phyloP scores from a whole-genome alignment of 768 basidiomycete species.

The Pleurotus citrinopileatus region DNA sequence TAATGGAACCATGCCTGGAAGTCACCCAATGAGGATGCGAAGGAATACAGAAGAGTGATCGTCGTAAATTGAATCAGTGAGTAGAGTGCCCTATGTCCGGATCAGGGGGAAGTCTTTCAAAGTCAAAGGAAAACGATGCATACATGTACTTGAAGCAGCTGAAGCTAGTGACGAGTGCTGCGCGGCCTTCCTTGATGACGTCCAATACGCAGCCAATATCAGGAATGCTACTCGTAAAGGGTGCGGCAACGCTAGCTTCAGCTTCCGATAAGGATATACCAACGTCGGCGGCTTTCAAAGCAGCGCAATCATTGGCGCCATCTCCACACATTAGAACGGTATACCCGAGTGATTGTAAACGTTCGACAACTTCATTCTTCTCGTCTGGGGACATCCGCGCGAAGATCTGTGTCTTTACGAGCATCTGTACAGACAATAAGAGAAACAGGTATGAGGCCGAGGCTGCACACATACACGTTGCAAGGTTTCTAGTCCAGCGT shows the following conservation, averaged over 20 bases:
- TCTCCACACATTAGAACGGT: slow-evolving; percentile 99
- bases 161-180: slow-evolving; percentile 96
- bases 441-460: not conserved
- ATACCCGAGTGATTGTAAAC: slow-evolving; percentile 90
- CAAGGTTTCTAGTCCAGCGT: slow-evolving; percentile 89
- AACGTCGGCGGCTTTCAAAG: slow-evolving; percentile 97
- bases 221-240: slow-evolving; percentile 90
- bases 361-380: slow-evolving; percentile 97
- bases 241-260: slow-evolving; percentile 97
- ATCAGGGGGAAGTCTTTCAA: slow-evolving; percentile 11
- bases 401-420: slow-evolving; percentile 94
- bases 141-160: slow-evolving; percentile 99
- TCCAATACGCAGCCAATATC: slow-evolving; percentile 96
- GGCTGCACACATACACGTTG: slow-evolving; percentile 64
- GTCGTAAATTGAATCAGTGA: slow-evolving; percentile 99
- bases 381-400: slow-evolving; percentile 99
- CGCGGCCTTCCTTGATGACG: slow-evolving; percentile 94
- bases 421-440: slow-evolving; percentile 61
- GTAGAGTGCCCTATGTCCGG: slow-evolving; percentile 80
- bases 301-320: slow-evolving; percentile 98
- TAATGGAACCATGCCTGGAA: slow-evolving; percentile 67
- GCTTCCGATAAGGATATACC: slow-evolving; percentile 96
- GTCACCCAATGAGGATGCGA: slow-evolving; percentile 94
- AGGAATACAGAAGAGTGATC: slow-evolving; percentile 91
- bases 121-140: slow-evolving; percentile 25